Evolutionary conservation across 1,139 yeast genomes (phyloP), one percentile per base, ranked within the genome.

Genomic region (Magnusiomyces fungicola): DNA sequence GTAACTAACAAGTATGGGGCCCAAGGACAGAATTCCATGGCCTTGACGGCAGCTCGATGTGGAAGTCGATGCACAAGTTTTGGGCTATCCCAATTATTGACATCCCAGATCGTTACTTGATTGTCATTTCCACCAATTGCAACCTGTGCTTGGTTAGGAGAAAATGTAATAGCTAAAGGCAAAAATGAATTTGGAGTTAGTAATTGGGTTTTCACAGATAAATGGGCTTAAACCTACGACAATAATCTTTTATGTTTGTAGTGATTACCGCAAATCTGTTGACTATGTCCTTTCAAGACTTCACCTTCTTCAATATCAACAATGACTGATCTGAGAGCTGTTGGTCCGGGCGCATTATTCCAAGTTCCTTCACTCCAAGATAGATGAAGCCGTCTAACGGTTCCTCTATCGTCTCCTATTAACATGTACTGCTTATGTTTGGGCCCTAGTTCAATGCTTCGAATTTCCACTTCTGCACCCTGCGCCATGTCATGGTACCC

Each of bases 11-110:
- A 65, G 41, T 83, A 77, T 48, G 76, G 78, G 54, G 85, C 83
- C 79, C 83, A 83, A 0, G 95, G 95, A 63, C 94, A 84, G 70
- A 81, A 85, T 23, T 87, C 79, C 53, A 85, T 71, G 0, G 94
- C 94, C 63, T 85, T 85, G 0, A 85, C 89, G 0, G 95, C 95
- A 0, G 95, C 94, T 41, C 73, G 72, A 60, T 85, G 95, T 1
- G 74, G 76, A 30, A 85, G 66, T 3, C 64, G 59, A 59, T 71
- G 75, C 51, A 67, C 67, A 47, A 76, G 56, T n/a, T 50, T 60
- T 0, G 89, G 87, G 0, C 57, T 51, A 0, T 51, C 46, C 6
- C 68, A 55, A 6, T 37, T 22, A 50, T 73, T 65, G 7, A 83
- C 71, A 57, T 80, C 76, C 90, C 90, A 84, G 1, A 85, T 66